Percentiles rank a stretch among this genome's conserved stretches.
These are phyloP conservation scores for Marchantia paleacea DNA, from an alignment of 225 moss, liverwort and hornwort genomes.

Conservation along the genomic window DNA sequence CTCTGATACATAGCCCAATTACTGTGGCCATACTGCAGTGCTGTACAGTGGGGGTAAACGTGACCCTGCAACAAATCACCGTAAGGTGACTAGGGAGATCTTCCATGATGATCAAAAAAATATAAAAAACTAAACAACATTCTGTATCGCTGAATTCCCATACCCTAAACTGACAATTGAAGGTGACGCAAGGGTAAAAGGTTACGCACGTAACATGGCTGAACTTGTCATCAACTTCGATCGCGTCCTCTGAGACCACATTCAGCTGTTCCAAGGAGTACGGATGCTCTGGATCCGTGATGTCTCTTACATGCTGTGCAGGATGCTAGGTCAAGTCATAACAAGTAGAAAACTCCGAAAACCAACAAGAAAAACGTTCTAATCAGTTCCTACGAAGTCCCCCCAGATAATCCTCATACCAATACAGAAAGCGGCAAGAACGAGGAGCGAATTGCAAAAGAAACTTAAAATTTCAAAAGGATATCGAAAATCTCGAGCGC, in stretches of 20 bases:
- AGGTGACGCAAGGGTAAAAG: background rate
- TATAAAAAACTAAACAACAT: background rate
- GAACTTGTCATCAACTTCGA: conserved; percentile 66
- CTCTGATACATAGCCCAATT: conserved; percentile 88
- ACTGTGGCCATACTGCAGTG: conserved; percentile 99
- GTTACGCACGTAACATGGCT: conserved; percentile 64
- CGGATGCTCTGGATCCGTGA: conserved; percentile 97
- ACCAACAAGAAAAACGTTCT: background rate
- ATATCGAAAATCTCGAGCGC: conserved; percentile 88
- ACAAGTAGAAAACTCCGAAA: conserved; percentile 7
- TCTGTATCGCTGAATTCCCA: background rate
- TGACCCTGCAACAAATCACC: conserved; percentile 49
- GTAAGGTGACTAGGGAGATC: background rate
- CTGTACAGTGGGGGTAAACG: conserved; percentile 95
- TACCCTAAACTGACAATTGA: background rate
- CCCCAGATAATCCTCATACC: background rate
- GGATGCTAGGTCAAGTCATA: conserved; percentile 42
- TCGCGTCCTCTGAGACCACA: conserved; percentile 84
- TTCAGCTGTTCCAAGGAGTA: conserved; percentile 95
- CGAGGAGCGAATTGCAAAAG: background rate
- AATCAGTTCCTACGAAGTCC: background rate
- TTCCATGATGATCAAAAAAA: background rate
- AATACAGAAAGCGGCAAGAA: background rate
- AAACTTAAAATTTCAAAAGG: conserved; percentile 34
- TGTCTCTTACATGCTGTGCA: conserved; percentile 90